Percentiles rank a stretch among this genome's conserved stretches.
These are phyloP conservation scores for Podospora pseudopauciseta DNA, from an alignment of 495 filamentous ascomycete species.

Conservation along the genomic window DNA sequence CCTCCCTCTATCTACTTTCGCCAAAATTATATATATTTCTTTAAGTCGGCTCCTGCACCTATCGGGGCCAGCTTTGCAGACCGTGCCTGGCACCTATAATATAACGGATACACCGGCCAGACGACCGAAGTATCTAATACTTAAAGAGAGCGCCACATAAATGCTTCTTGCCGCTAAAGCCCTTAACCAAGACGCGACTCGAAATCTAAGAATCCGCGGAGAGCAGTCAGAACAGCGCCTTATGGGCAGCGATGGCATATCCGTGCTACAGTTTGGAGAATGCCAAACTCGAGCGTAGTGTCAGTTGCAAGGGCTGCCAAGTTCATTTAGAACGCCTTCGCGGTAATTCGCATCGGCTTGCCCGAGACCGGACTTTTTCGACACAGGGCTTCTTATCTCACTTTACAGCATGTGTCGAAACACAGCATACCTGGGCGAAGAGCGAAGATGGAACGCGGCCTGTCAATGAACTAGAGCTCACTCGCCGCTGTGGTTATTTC, in stretches of 20 bases:
- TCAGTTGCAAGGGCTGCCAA: constrained; percentile 18
- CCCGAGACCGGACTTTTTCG: constrained; percentile 10
- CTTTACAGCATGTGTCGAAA: constrained; percentile 11
- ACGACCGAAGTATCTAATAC: constrained; percentile 15
- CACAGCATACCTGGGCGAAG: constrained; percentile 14
- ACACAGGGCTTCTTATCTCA: constrained; percentile 13
- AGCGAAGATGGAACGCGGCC: not conserved
- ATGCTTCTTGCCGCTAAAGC: constrained; percentile 8
- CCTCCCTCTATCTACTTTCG: constrained; percentile 12
- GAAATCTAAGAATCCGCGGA: constrained; percentile 3
- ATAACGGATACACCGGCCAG: constrained; percentile 9
- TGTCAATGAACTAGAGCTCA: no score
- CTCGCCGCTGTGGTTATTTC: no score
- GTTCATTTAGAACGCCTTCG: not conserved
- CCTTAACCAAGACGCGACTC: constrained; percentile 6
- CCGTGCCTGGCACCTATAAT: constrained; percentile 15
- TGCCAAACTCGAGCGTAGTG: constrained; percentile 15
- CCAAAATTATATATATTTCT: constrained; percentile 9
- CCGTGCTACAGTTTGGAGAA: constrained; percentile 17
- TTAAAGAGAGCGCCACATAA: constrained; percentile 10
- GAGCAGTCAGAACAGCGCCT: constrained; percentile 10
- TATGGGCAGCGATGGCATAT: constrained; percentile 15
- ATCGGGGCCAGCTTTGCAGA: constrained; percentile 13
- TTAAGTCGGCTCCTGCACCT: constrained; percentile 6
- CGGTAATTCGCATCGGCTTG: constrained; percentile 2